Conservation (phyloP, 306 rosid genomes). For the Malus domestica region DNA sequence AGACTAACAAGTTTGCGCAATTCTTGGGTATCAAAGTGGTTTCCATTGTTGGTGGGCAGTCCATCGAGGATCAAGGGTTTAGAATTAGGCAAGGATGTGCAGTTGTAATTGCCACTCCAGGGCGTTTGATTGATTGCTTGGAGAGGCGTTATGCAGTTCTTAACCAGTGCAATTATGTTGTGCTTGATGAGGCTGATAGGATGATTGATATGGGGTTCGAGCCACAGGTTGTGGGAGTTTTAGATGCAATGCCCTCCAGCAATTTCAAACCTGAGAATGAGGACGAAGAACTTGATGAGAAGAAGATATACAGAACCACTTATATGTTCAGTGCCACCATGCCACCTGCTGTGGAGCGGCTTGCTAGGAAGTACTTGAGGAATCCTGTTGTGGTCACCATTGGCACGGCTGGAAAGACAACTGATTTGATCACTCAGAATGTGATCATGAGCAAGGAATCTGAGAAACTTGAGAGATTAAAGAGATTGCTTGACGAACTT, state of each 20-base stretch:
- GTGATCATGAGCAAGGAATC: conserved; percentile 54
- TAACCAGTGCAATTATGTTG: conserved; percentile 91
- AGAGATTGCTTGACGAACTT: conserved; percentile 44
- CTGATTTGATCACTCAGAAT: conserved; percentile 74
- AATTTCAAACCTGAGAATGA: conserved; percentile 84
- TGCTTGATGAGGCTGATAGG: conserved; percentile 93
- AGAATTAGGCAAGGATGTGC: conserved; percentile 85
- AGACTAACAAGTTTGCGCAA: conserved; percentile 76
- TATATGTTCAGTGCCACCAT: conserved; percentile 94
- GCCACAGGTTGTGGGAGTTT: conserved; percentile 82
- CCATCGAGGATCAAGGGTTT: conserved; percentile 90
- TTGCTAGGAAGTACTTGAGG: conserved; percentile 75
- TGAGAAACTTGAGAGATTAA: conserved; percentile 34
- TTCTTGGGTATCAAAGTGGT: conserved; percentile 76
- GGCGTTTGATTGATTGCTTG: conserved; percentile 82
- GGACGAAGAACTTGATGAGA: conserved; percentile 86
- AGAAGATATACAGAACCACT: conserved; percentile 81
- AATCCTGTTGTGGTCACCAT: conserved; percentile 90
- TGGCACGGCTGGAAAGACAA: conserved; percentile 82
- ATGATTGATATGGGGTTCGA: conserved; percentile 97
- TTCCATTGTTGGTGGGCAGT: conserved; percentile 92
- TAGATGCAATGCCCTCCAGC: conserved; percentile 96
- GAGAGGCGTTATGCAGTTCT: conserved; percentile 82
- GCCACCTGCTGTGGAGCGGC: conserved; percentile 89
- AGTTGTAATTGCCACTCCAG: conserved; percentile 87